Evolutionary conservation across 148 eudicot genomes (phyloP), one percentile per base, ranked within the genome.

Genomic region (Silene conica): DNA sequence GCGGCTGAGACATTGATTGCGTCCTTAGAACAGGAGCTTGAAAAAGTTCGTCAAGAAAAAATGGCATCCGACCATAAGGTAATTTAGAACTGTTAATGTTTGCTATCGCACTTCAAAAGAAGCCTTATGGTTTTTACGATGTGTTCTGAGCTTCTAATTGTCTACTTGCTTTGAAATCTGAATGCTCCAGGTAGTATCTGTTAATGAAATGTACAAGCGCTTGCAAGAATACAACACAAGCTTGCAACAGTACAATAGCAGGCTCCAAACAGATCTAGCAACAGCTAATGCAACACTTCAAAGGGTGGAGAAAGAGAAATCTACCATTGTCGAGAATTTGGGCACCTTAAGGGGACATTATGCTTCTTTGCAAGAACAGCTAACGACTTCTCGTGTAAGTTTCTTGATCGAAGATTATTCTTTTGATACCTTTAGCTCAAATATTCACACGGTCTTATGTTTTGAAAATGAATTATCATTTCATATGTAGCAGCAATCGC

Each of bases 211-310:
- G 87, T 82, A 86, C 80, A 84, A 86, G 84, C 81, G 90, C 50
- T 76, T 85, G 81, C 89, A 88, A 79, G 90, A 86, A 67, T 90
- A 90, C 85, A 90, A 85, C 71, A 85, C 89, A 26, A 86, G 90
- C 77, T 82, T 90, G 80, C 96, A 90, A 74, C 85, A 83, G 79
- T 88, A 90, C 65, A 90, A 90, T 70, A 78, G 84, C 80, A 87
- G 85, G 74, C 88, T 90, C 73, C 96, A 90, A 81, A 70, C 83
- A 41, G 96, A 90, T 43, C 87, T 90, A 71, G 86, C 87, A 64
- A 70, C 84, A 43, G 84, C 86, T n/a, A 86, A 75, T 76, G 85
- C 82, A 62, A 78, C 87, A 66, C 84, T 83, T 21, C 89, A 85
- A 72, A 83, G 86, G 67, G 84, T 85, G 21, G 92, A 85, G 77